Conservation (phyloP, 345 rosid genomes). For the Eutrema yunnanense region DNA sequence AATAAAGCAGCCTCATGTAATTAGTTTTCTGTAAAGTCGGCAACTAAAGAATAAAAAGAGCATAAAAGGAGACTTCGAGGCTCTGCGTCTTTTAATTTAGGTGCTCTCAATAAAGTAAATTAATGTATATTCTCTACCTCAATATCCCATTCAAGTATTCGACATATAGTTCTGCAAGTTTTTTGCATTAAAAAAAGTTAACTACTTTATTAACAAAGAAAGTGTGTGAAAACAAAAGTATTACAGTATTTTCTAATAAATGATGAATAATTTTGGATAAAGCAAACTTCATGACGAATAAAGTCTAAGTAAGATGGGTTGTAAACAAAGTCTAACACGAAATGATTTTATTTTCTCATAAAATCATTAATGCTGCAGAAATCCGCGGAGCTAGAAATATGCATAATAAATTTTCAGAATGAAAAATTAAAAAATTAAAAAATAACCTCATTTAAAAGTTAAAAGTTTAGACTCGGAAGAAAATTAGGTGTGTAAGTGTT, state of each 20-base stretch:
- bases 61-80: not conserved
- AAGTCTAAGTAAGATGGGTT: slow-evolving; percentile 9
- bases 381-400: not conserved
- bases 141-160: not conserved
- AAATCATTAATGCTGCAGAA: not conserved
- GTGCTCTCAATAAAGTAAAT: not conserved
- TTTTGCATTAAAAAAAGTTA: not conserved
- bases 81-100: not conserved
- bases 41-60: not conserved
- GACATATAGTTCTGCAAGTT: not conserved
- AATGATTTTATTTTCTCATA: not conserved
- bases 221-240: not conserved
- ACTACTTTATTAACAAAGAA: not conserved
- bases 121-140: not conserved
- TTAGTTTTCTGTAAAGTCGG: not conserved
- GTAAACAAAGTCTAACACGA: slow-evolving; percentile 9
- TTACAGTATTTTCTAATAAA: not conserved
- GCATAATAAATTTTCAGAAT: not conserved
- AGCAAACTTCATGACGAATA: slow-evolving; percentile 19
- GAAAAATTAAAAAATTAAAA: not conserved
- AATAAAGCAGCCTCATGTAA: not conserved
- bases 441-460: not conserved
- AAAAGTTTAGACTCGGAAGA: too few relatives aligned
- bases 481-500: too few relatives aligned
- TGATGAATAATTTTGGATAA: not conserved